These are phyloP conservation scores for Colletotrichum limetticola DNA, from an alignment of 2,329 filamentous ascomycete genomes.

Conservation along the genomic window DNA sequence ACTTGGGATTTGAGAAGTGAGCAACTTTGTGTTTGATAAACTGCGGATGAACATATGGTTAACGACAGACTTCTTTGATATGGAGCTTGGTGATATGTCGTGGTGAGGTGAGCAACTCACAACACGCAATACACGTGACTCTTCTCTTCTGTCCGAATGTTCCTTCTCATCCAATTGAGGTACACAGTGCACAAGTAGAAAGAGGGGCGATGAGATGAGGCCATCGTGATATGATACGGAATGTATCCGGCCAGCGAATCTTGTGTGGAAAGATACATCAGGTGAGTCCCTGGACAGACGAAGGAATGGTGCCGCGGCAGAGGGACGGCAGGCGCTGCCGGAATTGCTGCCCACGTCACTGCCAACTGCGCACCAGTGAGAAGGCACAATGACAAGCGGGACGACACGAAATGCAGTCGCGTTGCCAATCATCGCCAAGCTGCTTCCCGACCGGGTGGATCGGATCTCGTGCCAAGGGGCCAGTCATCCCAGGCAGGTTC, in stretches of 20 bases:
- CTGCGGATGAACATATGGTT: neutral
- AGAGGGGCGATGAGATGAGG: neutral
- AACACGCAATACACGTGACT: neutral
- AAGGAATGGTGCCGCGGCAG: slow-evolving; percentile 14
- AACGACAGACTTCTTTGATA: neutral
- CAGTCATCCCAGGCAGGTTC: neutral
- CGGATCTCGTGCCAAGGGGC: slow-evolving; percentile 26
- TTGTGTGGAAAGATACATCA: neutral
- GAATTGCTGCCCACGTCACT: neutral
- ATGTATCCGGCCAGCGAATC: neutral
- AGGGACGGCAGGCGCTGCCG: neutral
- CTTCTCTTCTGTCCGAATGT: neutral
- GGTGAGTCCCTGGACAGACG: neutral
- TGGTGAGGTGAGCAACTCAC: neutral
- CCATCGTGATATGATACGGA: neutral
- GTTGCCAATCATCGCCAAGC: slow-evolving; percentile 27
- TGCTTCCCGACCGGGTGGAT: slow-evolving; percentile 28
- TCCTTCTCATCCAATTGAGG: neutral
- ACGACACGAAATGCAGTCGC: neutral
- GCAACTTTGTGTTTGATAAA: no score
- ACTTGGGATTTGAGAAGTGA: neutral
- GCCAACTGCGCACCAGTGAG: neutral
- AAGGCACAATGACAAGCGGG: neutral
- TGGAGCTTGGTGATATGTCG: neutral
- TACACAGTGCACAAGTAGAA: neutral